Percentiles rank a stretch among this genome's conserved stretches.
Conservation (phyloP, 371 early-diverging fungal species). For the Actinomucor elegans region DNA sequence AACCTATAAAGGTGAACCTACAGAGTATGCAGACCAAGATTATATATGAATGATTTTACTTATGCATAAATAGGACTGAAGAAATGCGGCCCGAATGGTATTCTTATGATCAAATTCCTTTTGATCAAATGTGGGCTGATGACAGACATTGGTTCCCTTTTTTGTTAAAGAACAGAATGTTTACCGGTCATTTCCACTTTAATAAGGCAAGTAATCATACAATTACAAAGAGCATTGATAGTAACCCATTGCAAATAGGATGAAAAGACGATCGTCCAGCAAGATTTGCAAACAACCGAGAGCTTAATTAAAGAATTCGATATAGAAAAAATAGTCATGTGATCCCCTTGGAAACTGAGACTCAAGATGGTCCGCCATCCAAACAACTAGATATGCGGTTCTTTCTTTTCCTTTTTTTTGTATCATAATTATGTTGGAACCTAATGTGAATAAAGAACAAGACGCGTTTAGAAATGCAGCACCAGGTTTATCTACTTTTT, state of each 20-base stretch:
- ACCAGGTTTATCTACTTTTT: constrained; percentile 2
- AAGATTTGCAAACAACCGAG: background rate
- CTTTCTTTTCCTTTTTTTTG: background rate
- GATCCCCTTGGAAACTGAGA: too few relatives aligned
- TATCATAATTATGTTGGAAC: background rate
- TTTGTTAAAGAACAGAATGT: constrained; percentile 19
- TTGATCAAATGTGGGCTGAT: constrained; percentile 59
- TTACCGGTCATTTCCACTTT: constrained; percentile 42
- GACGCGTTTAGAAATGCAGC: constrained; percentile 9
- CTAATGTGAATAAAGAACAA: background rate
- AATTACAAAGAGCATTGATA: background rate
- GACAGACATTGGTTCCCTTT: constrained; percentile 53
- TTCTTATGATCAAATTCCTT: constrained; percentile 47
- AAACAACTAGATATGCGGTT: background rate
- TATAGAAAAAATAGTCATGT: too few relatives aligned
- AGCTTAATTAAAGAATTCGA: constrained; percentile 1
- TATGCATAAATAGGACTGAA: constrained; percentile 41
- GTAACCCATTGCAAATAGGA: constrained; percentile 5
- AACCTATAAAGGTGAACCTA: constrained; percentile 47
- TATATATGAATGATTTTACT: background rate
- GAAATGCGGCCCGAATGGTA: constrained; percentile 70
- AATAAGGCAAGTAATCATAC: background rate
- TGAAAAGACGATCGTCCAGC: constrained; percentile 12
- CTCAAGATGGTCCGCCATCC: constrained; percentile 19
- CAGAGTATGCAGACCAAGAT: constrained; percentile 47